Percentiles rank a stretch among this genome's conserved stretches.
phyloP scores from a whole-genome alignment of 345 rosid genomes.

The Laguncularia racemosa region DNA sequence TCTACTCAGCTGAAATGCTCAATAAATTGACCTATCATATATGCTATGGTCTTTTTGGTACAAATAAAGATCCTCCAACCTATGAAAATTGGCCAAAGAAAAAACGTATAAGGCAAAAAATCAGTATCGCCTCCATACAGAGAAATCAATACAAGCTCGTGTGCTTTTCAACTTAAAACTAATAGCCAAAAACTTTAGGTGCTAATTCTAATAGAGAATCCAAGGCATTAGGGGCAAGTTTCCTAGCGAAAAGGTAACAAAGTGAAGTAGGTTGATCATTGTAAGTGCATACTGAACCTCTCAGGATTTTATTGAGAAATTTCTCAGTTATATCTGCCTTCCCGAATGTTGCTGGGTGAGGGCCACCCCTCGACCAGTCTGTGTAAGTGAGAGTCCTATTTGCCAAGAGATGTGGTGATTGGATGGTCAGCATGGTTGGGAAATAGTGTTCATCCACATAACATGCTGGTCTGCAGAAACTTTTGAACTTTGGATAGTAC shows the following conservation, averaged over 20 bases:
- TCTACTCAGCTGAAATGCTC: too few relatives aligned
- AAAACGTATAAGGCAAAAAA: too few relatives aligned
- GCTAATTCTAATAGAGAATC: slow-evolving; percentile 51
- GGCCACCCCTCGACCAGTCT: slow-evolving; percentile 92
- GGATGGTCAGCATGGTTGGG: slow-evolving; percentile 74
- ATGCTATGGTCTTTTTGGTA: too few relatives aligned
- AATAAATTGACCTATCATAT: too few relatives aligned
- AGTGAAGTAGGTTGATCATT: slow-evolving; percentile 36
- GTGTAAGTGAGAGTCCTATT: slow-evolving; percentile 75
- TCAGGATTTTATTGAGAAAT: slow-evolving; percentile 47
- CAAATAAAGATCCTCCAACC: too few relatives aligned
- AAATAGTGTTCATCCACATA: slow-evolving; percentile 92
- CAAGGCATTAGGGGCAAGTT: slow-evolving; percentile 73
- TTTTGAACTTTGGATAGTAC: slow-evolving; percentile 73
- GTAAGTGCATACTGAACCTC: slow-evolving; percentile 40
- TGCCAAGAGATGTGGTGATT: slow-evolving; percentile 49
- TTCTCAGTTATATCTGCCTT: slow-evolving; percentile 42
- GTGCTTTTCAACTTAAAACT: background rate
- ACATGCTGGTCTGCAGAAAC: slow-evolving; percentile 63
- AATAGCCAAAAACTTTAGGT: slow-evolving; percentile 41
- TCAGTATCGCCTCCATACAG: too few relatives aligned
- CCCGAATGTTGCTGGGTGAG: slow-evolving; percentile 84
- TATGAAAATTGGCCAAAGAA: too few relatives aligned
- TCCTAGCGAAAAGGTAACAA: slow-evolving; percentile 75
- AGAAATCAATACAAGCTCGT: too few relatives aligned